Evolutionary conservation across 2,329 filamentous ascomycete genomes (phyloP).

Genomic region (Phialemonium atrogriseum): DNA sequence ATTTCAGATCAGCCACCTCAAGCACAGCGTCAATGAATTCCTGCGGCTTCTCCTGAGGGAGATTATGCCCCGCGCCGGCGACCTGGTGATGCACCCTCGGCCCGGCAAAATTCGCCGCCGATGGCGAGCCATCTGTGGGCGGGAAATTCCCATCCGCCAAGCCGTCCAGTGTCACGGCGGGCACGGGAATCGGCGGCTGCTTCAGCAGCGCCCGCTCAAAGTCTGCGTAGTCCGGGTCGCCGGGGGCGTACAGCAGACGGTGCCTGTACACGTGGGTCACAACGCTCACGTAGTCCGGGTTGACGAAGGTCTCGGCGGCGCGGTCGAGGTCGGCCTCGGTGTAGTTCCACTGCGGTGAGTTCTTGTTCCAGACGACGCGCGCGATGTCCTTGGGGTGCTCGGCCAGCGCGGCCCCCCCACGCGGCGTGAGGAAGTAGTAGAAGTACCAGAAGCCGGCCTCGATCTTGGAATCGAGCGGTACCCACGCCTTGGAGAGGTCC

Average conservation of each 20-base stretch:
- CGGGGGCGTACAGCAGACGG: slow-evolving; percentile 5
- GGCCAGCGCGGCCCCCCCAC: slow-evolving; percentile 11
- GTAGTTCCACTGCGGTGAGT: slow-evolving; percentile 15
- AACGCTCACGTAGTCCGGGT: slow-evolving; percentile 6
- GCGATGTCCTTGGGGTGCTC: slow-evolving; percentile 12
- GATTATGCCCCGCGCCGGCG: slow-evolving; percentile 6
- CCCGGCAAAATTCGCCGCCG: slow-evolving; percentile 6
- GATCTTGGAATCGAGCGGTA: slow-evolving; percentile 8
- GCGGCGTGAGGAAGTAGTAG: slow-evolving; percentile 16
- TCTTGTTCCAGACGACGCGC: slow-evolving; percentile 14
- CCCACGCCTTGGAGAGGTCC: slow-evolving; percentile 10
- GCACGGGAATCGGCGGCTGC: slow-evolving; percentile 6
- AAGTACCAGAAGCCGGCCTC: slow-evolving; percentile 18
- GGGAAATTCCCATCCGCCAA: slow-evolving; percentile 7
- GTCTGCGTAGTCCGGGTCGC: slow-evolving; percentile 4
- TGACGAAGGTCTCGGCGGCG: slow-evolving; percentile 9
- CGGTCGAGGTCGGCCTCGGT: slow-evolving; percentile 12
- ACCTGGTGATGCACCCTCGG: slow-evolving; percentile 9
- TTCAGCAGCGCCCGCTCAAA: slow-evolving; percentile 4
- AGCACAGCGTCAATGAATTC: slow-evolving; percentile 8
- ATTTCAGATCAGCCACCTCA: slow-evolving; percentile 4
- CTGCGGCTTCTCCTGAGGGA: slow-evolving; percentile 8
- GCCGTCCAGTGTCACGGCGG: slow-evolving; percentile 8
- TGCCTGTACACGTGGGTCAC: slow-evolving; percentile 6
- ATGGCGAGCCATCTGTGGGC: slow-evolving; percentile 6